These are phyloP conservation scores for Globisporangium paroecandrum DNA, from an alignment of 352 stramenopile genomes.

Conservation along the genomic window DNA sequence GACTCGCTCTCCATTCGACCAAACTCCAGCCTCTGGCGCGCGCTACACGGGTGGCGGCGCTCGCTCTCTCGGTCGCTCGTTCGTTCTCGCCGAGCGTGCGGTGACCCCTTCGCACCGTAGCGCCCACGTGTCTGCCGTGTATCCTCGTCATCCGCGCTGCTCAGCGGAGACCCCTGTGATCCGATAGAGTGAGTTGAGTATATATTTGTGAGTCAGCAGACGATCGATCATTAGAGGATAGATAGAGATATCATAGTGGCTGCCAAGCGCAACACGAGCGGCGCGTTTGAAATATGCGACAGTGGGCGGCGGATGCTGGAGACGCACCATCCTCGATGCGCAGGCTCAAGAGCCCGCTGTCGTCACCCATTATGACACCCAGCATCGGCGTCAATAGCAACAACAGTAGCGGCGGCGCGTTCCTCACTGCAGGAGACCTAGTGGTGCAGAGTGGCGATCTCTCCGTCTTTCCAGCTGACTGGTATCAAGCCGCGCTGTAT, in stretches of 20 bases:
- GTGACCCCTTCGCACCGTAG: not conserved
- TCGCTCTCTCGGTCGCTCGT: not conserved
- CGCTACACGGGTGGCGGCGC: conserved; percentile 4
- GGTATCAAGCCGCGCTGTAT: conserved; percentile 7
- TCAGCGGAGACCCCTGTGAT: not conserved
- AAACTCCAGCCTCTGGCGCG: not conserved
- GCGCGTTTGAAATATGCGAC: conserved; percentile 11
- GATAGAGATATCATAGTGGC: not conserved
- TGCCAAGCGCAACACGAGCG: not conserved
- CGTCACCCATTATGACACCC: conserved; percentile 4
- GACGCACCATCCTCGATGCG: not conserved
- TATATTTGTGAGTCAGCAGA: no score
- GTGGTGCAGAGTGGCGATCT: conserved; percentile 13
- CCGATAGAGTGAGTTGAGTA: not conserved
- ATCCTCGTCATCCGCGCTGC: not conserved
- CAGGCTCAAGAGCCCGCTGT: conserved; percentile 11
- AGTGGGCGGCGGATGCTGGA: conserved; percentile 1
- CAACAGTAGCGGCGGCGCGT: not conserved
- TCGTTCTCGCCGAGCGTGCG: not conserved
- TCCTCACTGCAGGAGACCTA: not conserved
- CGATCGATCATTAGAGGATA: not conserved
- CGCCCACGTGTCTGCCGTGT: no score
- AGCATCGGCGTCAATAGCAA: not conserved
- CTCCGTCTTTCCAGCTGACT: conserved; percentile 1
- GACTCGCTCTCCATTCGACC: conserved; percentile 1